These are phyloP conservation scores for Malus hybrid DNA, from an alignment of 331 rosid species.

Conservation along the genomic window DNA sequence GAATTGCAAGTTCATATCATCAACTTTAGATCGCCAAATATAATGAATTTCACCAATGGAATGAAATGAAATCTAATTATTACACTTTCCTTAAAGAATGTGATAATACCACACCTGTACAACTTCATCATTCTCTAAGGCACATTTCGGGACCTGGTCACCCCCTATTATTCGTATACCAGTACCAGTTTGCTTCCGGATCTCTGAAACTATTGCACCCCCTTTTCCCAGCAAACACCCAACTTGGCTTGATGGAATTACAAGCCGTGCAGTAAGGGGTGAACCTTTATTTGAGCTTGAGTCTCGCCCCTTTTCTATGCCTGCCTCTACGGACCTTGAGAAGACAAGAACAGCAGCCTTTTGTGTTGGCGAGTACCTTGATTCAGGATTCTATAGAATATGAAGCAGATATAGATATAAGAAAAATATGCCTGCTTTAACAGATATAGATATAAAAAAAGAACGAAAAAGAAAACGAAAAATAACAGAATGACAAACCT, in stretches of 20 bases:
- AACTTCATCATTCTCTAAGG: conserved; percentile 57
- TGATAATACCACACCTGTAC: conserved; percentile 55
- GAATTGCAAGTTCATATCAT: background rate
- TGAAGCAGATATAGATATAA: conserved; percentile 1
- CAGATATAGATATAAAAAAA: background rate
- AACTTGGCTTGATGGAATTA: conserved; percentile 75
- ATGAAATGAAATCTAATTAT: background rate
- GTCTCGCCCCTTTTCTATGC: conserved; percentile 61
- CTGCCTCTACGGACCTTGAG: conserved; percentile 70
- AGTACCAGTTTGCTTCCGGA: conserved; percentile 77
- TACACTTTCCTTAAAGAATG: background rate
- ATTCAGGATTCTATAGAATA: conserved; percentile 57
- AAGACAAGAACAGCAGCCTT: conserved; percentile 78
- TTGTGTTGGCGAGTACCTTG: conserved; percentile 84
- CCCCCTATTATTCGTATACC: conserved; percentile 59
- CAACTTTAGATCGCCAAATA: background rate
- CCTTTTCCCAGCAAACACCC: conserved; percentile 98
- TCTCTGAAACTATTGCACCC: conserved; percentile 74
- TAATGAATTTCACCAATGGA: background rate
- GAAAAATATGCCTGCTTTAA: background rate
- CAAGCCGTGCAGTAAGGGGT: conserved; percentile 56
- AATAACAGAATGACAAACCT: conserved; percentile 42
- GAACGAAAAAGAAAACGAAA: conserved; percentile 6
- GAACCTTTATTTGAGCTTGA: conserved; percentile 49
- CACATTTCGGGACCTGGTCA: conserved; percentile 84